Conservation (phyloP, 2,329 filamentous ascomycete species). For the Fusarium gaditjirri region DNA sequence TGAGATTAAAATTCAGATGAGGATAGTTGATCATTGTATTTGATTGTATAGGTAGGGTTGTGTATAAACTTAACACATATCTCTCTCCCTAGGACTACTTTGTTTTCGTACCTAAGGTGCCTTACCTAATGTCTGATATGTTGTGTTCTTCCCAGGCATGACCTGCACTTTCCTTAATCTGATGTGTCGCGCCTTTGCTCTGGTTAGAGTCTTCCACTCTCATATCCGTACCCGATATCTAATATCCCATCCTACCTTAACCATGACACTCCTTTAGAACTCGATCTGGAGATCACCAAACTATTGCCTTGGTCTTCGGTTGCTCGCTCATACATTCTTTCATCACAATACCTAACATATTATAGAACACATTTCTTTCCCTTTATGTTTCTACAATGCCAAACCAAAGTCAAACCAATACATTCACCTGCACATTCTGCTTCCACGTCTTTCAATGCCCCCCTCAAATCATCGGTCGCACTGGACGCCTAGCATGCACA, state of each 20-base stretch:
- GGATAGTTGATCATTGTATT: constrained; percentile 32
- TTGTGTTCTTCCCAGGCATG: not conserved
- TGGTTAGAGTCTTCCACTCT: not conserved
- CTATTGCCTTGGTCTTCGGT: not conserved
- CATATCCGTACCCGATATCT: not conserved
- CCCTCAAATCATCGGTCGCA: constrained; percentile 57
- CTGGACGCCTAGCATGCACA: constrained; percentile 60
- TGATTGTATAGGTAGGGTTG: constrained; percentile 20
- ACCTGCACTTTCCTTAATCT: constrained; percentile 1
- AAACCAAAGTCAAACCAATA: constrained; percentile 12
- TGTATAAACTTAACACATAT: constrained; percentile 7
- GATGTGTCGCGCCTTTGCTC: too few relatives aligned
- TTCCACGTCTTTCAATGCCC: constrained; percentile 53
- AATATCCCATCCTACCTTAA: not conserved
- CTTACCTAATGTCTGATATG: not conserved
- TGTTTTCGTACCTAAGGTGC: not conserved
- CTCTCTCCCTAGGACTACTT: not conserved
- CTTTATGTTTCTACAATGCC: constrained; percentile 21
- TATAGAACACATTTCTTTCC: not conserved
- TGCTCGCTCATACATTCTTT: constrained; percentile 10
- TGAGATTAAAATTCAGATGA: constrained; percentile 40
- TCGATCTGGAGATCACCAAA: not conserved
- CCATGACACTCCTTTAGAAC: not conserved
- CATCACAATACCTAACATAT: not conserved
- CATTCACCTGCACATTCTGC: constrained; percentile 68